phyloP scores from a whole-genome alignment of 73 alveolate genomes.

The Symbiodinium pilosum region DNA sequence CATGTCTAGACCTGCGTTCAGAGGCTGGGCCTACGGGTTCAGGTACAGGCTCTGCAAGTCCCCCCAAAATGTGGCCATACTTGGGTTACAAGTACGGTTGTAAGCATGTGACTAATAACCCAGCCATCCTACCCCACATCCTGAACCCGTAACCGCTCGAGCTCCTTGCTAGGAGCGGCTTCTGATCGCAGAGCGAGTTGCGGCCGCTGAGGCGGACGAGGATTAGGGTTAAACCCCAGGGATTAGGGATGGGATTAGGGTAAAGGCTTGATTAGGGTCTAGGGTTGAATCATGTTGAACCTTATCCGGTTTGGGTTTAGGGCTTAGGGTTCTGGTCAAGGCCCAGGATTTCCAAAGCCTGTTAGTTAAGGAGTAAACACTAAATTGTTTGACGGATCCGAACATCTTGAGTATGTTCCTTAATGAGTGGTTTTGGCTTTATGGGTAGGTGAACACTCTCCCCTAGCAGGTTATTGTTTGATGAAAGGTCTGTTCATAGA shows the following conservation, averaged over 20 bases:
- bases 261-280: no score
- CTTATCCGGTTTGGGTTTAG: background rate
- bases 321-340: background rate
- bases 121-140: background rate
- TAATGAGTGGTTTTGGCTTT: no score
- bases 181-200: slow-evolving; percentile 66
- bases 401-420: no score
- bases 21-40: background rate
- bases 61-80: background rate
- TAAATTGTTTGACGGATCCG: no score
- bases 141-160: background rate
- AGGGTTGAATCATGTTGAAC: background rate
- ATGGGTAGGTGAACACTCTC: background rate
- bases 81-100: background rate
- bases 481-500: no score
- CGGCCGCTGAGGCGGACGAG: slow-evolving; percentile 61
- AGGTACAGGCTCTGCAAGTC: background rate
- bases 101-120: background rate
- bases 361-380: no score
- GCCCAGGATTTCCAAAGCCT: no score
- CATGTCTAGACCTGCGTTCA: no score
- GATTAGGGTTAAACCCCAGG: background rate
- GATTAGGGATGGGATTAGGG: background rate
- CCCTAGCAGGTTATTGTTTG: background rate
- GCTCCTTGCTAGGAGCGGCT: background rate